phyloP scores from a whole-genome alignment of 2,329 filamentous ascomycete genomes.

The Peltaster fructicola region DNA sequence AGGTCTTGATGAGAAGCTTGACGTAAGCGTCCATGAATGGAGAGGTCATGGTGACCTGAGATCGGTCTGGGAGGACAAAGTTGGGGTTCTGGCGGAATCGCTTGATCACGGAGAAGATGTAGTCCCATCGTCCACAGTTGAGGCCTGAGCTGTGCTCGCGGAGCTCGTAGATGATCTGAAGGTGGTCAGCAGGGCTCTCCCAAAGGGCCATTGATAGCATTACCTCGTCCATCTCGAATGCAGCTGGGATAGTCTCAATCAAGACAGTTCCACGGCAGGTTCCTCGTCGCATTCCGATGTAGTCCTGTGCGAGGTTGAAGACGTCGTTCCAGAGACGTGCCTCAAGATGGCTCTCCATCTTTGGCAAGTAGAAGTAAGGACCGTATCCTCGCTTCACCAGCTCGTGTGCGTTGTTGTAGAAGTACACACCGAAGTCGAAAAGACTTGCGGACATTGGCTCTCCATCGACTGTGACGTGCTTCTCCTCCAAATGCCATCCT shows the following conservation, averaged over 20 bases:
- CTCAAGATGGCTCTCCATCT: slow-evolving; percentile 92
- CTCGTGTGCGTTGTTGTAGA: slow-evolving; percentile 94
- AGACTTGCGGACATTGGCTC: slow-evolving; percentile 83
- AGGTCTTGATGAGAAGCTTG: slow-evolving; percentile 94
- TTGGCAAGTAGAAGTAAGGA: slow-evolving; percentile 95
- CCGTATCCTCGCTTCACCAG: slow-evolving; percentile 67
- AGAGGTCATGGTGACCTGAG: slow-evolving; percentile 86
- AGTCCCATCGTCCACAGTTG: slow-evolving; percentile 98
- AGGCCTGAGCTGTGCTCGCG: slow-evolving; percentile 89
- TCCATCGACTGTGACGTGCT: slow-evolving; percentile 89
- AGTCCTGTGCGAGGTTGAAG: slow-evolving; percentile 92
- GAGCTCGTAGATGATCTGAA: slow-evolving; percentile 87
- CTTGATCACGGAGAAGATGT: slow-evolving; percentile 99
- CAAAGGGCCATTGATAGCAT: too few species aligned
- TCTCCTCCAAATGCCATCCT: slow-evolving; percentile 97
- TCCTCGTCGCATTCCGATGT: slow-evolving; percentile 71
- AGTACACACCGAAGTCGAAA: slow-evolving; percentile 97
- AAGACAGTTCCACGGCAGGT: slow-evolving; percentile 90
- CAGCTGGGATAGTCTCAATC: slow-evolving; percentile 93
- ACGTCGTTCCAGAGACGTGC: slow-evolving; percentile 95
- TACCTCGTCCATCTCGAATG: slow-evolving; percentile 96
- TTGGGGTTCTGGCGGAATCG: slow-evolving; percentile 90
- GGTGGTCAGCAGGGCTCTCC: slow-evolving; percentile 7
- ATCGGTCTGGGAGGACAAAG: slow-evolving; percentile 86
- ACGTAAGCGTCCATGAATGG: slow-evolving; percentile 98